Percentiles rank a stretch among this genome's conserved stretches.
phyloP scores from a whole-genome alignment of 495 filamentous ascomycete genomes.

The Penicillium dipodomyicola region DNA sequence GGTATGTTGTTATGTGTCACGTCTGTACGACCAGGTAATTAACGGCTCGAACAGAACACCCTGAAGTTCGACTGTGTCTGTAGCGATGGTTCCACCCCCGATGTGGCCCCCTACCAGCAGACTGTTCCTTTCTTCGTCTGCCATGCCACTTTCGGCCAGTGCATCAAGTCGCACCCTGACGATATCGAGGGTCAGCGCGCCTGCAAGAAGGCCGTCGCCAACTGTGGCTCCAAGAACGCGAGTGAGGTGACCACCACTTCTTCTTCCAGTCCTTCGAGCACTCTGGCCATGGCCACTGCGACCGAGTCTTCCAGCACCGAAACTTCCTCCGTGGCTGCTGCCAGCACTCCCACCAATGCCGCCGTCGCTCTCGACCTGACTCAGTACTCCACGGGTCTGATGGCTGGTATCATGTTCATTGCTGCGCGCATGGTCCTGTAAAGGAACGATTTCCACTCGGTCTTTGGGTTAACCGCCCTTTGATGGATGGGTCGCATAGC shows the following conservation, averaged over 20 bases:
- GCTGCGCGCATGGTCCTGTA: slow-evolving; percentile 52
- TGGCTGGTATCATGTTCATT: slow-evolving; percentile 48
- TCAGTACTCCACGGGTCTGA: slow-evolving; percentile 49
- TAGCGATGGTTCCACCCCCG: slow-evolving; percentile 48
- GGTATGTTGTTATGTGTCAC: slow-evolving; percentile 32
- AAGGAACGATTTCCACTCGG: slow-evolving; percentile 7
- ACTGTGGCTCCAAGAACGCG: slow-evolving; percentile 52
- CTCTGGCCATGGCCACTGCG: slow-evolving; percentile 30
- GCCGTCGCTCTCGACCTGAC: slow-evolving; percentile 37
- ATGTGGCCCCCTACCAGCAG: slow-evolving; percentile 50
- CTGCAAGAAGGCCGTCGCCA: slow-evolving; percentile 40
- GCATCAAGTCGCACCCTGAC: slow-evolving; percentile 46
- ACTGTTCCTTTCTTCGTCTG: slow-evolving; percentile 61
- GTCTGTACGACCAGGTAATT: background rate
- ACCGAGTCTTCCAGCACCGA: slow-evolving; percentile 27
- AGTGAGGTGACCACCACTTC: slow-evolving; percentile 28
- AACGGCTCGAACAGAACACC: slow-evolving; percentile 32
- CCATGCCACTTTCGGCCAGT: slow-evolving; percentile 47
- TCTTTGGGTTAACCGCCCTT: slow-evolving; percentile 3
- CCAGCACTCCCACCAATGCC: slow-evolving; percentile 32
- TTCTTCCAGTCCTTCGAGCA: slow-evolving; percentile 26
- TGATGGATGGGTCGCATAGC: slow-evolving; percentile 8
- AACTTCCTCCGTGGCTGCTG: slow-evolving; percentile 33
- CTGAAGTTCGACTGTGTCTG: slow-evolving; percentile 57
- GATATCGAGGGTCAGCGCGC: slow-evolving; percentile 43